Evolutionary conservation across 768 basidiomycete genomes (phyloP).

Genomic region (Suillus clintonianus): DNA sequence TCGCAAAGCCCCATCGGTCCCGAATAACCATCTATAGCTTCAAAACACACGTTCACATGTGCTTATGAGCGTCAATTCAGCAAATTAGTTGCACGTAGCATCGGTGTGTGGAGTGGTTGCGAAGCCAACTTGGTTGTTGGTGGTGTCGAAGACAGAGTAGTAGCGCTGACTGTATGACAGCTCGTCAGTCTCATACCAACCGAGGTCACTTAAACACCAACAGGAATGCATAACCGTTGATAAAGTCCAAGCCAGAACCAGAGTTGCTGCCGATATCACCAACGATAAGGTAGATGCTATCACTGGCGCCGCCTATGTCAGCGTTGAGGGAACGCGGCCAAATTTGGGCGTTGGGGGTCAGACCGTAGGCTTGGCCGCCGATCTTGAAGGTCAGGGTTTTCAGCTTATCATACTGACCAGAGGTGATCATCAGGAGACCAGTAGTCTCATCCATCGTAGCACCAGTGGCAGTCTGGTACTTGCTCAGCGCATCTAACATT

Average conservation of each 20-base stretch:
- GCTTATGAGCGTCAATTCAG: not conserved
- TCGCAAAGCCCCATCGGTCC: not conserved
- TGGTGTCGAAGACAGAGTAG: slow-evolving; percentile 45
- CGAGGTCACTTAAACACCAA: slow-evolving; percentile 15
- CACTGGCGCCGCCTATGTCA: slow-evolving; percentile 26
- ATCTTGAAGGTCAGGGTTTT: slow-evolving; percentile 28
- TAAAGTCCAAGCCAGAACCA: slow-evolving; percentile 24
- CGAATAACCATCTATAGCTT: not conserved
- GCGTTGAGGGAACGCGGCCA: slow-evolving; percentile 35
- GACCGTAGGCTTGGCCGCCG: slow-evolving; percentile 18
- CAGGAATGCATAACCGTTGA: slow-evolving; percentile 23
- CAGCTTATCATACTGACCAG: slow-evolving; percentile 25
- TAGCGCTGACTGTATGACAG: slow-evolving; percentile 36
- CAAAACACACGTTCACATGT: not conserved
- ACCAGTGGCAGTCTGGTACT: slow-evolving; percentile 28
- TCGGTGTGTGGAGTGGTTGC: slow-evolving; percentile 39
- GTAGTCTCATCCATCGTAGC: slow-evolving; percentile 24
- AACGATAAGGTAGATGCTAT: slow-evolving; percentile 31
- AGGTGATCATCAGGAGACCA: slow-evolving; percentile 30
- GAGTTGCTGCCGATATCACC: slow-evolving; percentile 16
- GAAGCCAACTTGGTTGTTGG: slow-evolving; percentile 41
- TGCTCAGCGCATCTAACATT: slow-evolving; percentile 21
- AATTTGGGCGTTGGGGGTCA: slow-evolving; percentile 32
- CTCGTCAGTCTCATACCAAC: not conserved
- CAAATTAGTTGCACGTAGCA: slow-evolving; percentile 11